Base-by-base conservation (phyloP, 1,284 basidiomycete species). In the Heterobasidion irregulare region DNA sequence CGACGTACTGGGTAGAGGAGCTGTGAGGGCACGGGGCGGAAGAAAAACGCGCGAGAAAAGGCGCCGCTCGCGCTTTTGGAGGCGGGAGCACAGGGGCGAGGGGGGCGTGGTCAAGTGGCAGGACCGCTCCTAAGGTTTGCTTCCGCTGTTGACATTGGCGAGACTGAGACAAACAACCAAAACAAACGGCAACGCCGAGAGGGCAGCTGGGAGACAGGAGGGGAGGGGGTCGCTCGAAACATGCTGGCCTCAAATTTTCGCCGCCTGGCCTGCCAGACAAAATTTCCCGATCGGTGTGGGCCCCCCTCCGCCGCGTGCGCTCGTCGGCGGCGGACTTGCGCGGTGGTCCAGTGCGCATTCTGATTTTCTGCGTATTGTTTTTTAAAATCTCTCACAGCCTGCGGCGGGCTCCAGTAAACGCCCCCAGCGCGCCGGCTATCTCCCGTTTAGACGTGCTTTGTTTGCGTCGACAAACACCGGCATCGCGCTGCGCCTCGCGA, bases 81-180 rank as follows among this genome's bases (percentile, higher is more conserved):
- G 56, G 54, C 57, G 59, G 63, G 57, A 62, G 61, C 63, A 60
- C 56, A 61, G 63, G 52, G 62, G 58, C 34, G 55, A 53, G 47
- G 52, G 56, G 54, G 53, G 57, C 60, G 56, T 63, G 65, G 62
- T 63, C 56, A 59, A 59, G 16, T 44, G 32, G 12, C 3, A 13
- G 63, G 59, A 63, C 61, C 61, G 54, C 64, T 63, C 64, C 63
- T 65, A 66, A 67, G 62, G 64, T 70, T 71, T 70, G 70, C 65
- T 68, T 67, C 70, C 70, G 70, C 64, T 66, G 59, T 56, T 55
- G 56, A 56, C 54, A 56, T 55, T 49, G 44, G 53, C 49, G 49
- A 49, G 26, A 38, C 26, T 26, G 47, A 15, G 16, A 47, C 18
- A 41, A 19, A 54, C 34, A 32, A 35, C 18, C 43, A 41, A 53